Base-by-base conservation (phyloP, 2,329 filamentous ascomycete species). In the Triangularia verruculosa region DNA sequence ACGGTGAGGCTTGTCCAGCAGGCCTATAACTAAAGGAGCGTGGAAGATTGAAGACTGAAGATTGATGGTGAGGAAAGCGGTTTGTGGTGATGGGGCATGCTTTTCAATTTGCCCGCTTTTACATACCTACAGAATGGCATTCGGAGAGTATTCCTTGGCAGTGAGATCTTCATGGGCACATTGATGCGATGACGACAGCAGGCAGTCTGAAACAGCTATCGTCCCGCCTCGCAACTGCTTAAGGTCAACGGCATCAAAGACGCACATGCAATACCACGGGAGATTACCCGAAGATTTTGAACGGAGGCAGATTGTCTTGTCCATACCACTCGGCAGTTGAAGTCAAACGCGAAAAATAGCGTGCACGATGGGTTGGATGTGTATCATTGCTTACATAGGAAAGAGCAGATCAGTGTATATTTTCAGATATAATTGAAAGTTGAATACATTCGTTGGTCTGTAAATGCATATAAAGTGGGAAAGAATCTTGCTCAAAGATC, bases 81-180 rank as follows among this genome's bases (percentile, higher is more conserved):
- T 30, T 59, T 24, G 32, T 32, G 4, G 4, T 7, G 24, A 13
- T 25, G 22, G n/a, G n/a, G n/a, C n/a, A n/a, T n/a, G n/a, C n/a
- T n/a, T n/a, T n/a, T n/a, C n/a, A n/a, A n/a, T n/a, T n/a, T n/a
- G n/a, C n/a, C n/a, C n/a, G n/a, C n/a, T n/a, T n/a, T n/a, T n/a
- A n/a, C n/a, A n/a, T n/a, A n/a, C n/a, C n/a, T n/a, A n/a, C n/a
- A n/a, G n/a, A n/a, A n/a, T n/a, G n/a, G n/a, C n/a, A n/a, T n/a
- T n/a, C n/a, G n/a, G n/a, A n/a, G n/a, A n/a, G n/a, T n/a, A n/a
- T 9, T 12, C 17, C 64, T 65, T 64, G 61, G 60, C 63, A 30
- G 51, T 15, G n/a, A 25, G 58, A 62, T 67, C 58, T 56, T 56
- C 58, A 53, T 54, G 17, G 28, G 58, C 52, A 54, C 20, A 25